Percentiles rank a stretch among this genome's conserved stretches.
Conservation (phyloP, 1,284 basidiomycete species). For the Puccinia triticina region DNA sequence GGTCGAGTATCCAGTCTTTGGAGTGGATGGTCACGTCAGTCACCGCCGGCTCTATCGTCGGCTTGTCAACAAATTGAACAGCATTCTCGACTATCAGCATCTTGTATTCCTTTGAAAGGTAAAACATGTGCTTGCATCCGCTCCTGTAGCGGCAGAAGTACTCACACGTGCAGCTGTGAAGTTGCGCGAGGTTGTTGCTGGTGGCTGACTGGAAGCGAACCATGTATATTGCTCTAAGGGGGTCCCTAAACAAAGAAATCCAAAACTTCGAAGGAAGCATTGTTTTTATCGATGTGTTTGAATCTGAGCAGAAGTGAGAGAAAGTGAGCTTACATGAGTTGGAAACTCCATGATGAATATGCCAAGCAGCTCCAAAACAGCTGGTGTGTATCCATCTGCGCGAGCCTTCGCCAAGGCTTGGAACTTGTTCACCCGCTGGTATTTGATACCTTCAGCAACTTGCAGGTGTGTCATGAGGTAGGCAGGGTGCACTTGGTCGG, state of each 20-base stretch:
- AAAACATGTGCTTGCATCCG: conserved; percentile 3
- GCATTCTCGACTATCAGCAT: too few species aligned
- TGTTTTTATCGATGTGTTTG: too few species aligned
- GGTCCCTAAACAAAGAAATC: not conserved
- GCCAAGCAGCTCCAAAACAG: not conserved
- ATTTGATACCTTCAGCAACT: not conserved
- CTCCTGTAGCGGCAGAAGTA: not conserved
- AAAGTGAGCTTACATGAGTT: too few species aligned
- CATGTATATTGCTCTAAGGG: not conserved
- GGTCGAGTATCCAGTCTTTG: too few species aligned
- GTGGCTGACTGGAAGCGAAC: not conserved
- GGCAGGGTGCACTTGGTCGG: not conserved
- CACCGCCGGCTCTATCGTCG: too few species aligned
- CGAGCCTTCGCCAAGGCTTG: not conserved
- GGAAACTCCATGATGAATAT: not conserved
- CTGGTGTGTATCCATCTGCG: not conserved
- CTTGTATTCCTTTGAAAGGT: too few species aligned
- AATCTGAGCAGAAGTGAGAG: too few species aligned
- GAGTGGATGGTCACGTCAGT: too few species aligned
- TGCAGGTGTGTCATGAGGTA: not conserved
- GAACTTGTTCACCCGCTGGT: not conserved
- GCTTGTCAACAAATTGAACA: too few species aligned
- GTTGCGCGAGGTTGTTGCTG: not conserved
- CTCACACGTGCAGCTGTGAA: not conserved
- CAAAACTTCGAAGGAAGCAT: too few species aligned